Percentiles rank a stretch among this genome's conserved stretches.
phyloP scores from a whole-genome alignment of 169 alveolate genomes.

The Plasmodium vivax region DNA sequence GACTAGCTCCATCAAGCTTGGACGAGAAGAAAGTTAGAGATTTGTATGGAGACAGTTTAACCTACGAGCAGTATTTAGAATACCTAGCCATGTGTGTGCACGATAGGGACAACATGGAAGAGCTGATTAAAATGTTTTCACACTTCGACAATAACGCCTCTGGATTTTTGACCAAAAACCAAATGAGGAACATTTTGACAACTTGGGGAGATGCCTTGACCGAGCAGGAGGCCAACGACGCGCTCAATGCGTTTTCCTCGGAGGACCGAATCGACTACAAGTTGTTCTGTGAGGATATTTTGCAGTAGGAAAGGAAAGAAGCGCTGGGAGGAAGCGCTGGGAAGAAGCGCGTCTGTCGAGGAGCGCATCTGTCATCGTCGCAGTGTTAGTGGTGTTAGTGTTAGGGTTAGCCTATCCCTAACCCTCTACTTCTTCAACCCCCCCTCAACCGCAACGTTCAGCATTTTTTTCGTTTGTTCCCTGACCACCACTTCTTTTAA shows the following conservation, averaged over 20 bases:
- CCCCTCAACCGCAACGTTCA: background rate
- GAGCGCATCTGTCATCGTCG: background rate
- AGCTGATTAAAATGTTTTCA: constrained; percentile 77
- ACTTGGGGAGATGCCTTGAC: constrained; percentile 84
- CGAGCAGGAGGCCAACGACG: constrained; percentile 75
- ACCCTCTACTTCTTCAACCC: background rate
- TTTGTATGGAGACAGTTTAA: constrained; percentile 75
- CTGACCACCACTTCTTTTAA: background rate
- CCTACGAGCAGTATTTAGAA: constrained; percentile 77
- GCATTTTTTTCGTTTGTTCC: background rate
- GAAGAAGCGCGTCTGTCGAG: background rate
- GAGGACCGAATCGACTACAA: constrained; percentile 48
- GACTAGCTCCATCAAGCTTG: constrained; percentile 81
- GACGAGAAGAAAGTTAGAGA: constrained; percentile 76
- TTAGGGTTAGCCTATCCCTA: background rate
- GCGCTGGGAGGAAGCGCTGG: too few relatives aligned
- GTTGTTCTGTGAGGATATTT: constrained; percentile 51
- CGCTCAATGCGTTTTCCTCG: constrained; percentile 56
- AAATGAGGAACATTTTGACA: constrained; percentile 78
- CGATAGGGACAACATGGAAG: constrained; percentile 80
- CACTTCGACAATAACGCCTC: constrained; percentile 76
- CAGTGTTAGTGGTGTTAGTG: background rate
- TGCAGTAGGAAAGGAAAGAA: background rate
- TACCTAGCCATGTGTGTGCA: constrained; percentile 77
- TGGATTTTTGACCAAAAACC: constrained; percentile 77